Conservation (phyloP, 2,329 filamentous ascomycete genomes). For the Onygena corvina region DNA sequence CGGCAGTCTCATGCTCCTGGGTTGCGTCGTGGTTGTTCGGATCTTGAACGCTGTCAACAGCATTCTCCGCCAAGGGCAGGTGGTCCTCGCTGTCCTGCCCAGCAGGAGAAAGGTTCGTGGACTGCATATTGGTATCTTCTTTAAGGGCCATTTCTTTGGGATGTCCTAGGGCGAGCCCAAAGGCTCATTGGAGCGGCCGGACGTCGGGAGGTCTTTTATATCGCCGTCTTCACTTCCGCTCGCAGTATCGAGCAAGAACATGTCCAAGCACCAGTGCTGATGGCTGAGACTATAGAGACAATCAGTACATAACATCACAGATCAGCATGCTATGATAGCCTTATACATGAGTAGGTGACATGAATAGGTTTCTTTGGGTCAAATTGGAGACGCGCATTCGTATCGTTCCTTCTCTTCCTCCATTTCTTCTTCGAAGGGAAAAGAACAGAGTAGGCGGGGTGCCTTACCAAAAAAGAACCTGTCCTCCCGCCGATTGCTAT, state of each 20-base stretch:
- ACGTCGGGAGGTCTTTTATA: not conserved
- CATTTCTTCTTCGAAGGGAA: not conserved
- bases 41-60: not conserved
- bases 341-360: not conserved
- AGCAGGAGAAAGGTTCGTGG: not conserved
- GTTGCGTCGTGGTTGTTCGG: not conserved
- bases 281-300: not conserved
- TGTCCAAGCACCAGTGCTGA: slow-evolving; percentile 10
- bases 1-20: slow-evolving; percentile 3
- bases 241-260: slow-evolving; percentile 13
- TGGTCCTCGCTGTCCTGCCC: slow-evolving; percentile 1
- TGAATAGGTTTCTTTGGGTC: not conserved
- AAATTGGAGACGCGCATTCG: not conserved
- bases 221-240: slow-evolving; percentile 15
- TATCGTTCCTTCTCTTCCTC: not conserved
- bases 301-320: not conserved
- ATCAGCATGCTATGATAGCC: not conserved
- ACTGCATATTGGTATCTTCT: slow-evolving; percentile 9
- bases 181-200: slow-evolving; percentile 13
- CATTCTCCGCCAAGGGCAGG: not conserved
- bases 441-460: not conserved
- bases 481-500: not conserved
- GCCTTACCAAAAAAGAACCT: slow-evolving; percentile 1
- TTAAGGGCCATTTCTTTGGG: slow-evolving; percentile 11
- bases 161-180: not conserved